Evolutionary conservation across 1,284 basidiomycete species (phyloP).

Genomic region (Ceratobasidium sp.): DNA sequence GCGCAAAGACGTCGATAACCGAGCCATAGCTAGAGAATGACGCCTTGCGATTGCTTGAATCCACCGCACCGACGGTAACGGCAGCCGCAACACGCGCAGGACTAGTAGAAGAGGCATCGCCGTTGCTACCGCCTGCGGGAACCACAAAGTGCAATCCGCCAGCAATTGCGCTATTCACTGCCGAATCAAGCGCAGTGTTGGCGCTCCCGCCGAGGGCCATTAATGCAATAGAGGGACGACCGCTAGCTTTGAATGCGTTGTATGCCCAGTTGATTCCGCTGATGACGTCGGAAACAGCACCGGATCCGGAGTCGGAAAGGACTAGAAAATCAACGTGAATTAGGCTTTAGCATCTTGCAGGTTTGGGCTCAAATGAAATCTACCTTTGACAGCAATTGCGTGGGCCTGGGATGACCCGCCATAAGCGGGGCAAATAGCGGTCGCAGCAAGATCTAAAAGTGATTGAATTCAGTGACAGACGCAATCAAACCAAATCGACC

Average conservation of each 20-base stretch:
- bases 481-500: neutral
- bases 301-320: constrained; percentile 90
- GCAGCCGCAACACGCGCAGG: constrained; percentile 74
- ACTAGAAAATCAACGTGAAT: constrained; percentile 58
- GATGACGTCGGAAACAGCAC: constrained; percentile 71
- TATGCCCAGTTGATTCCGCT: constrained; percentile 53
- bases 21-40: constrained; percentile 86
- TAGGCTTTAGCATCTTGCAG: neutral
- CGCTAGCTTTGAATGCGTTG: constrained; percentile 48
- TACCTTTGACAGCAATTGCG: constrained; percentile 89
- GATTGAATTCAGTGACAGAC: constrained; percentile 9
- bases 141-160: constrained; percentile 93
- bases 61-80: constrained; percentile 88
- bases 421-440: constrained; percentile 68
- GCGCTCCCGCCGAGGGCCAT: constrained; percentile 43
- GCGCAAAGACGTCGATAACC: constrained; percentile 47
- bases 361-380: neutral
- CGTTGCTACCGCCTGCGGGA: constrained; percentile 82
- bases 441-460: constrained; percentile 52
- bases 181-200: constrained; percentile 44
- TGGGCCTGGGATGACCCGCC: constrained; percentile 96
- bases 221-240: constrained; percentile 40
- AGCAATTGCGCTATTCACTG: constrained; percentile 67
- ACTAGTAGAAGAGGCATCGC: constrained; percentile 56
- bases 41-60: constrained; percentile 82